Base-by-base conservation (phyloP, 768 basidiomycete species). In the Tremella yokohamensis region DNA sequence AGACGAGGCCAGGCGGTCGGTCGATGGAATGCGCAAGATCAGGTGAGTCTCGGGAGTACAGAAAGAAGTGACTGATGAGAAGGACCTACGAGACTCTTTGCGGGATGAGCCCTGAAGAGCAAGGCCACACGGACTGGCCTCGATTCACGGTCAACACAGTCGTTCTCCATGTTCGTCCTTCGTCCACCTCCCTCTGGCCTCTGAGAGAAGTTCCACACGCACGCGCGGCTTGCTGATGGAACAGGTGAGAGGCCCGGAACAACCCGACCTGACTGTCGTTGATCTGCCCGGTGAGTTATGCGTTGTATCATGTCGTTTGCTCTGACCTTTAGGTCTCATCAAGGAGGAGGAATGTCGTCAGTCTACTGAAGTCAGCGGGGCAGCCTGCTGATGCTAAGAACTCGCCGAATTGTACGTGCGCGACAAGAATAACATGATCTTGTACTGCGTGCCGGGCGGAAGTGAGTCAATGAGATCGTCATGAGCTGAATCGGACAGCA, bases 231-330 rank as follows among this genome's bases (percentile, higher is more conserved):
- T 57, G 2, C 6, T 37, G 25, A 39, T 42, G 39, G 1, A 1
- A 20, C 42, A 68, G 66, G 40, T 64, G 7, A 29, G 26, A 1
- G 63, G 66, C 24, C 56, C 57, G 1, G 38, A 44, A 2, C 55
- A 55, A 25, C 26, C 18, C 0, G 26, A 65, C 39, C 42, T 63
- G n/a, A 47, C 62, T n/a, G 62, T 69, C 19, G 40, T 63, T 15
- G 67, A 69, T 38, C 47, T 69, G 1, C 64, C 67, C 18, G 67
- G 67, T 65, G 34, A 40, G 61, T 24, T 38, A 20, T 39, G 15
- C 40, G 20, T 9, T 16, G 37, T 22, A 16, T 25, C 3, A 11
- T 7, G 4, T 50, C 24, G 18, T 40, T 16, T 3, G 19, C 3
- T 12, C 24, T 45, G 8, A 20, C 2, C 34, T 19, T 8, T 1